Percentiles rank a stretch among this genome's conserved stretches.
phyloP scores from a whole-genome alignment of 106 monocot species.

The Dendrobium chrysotoxum region DNA sequence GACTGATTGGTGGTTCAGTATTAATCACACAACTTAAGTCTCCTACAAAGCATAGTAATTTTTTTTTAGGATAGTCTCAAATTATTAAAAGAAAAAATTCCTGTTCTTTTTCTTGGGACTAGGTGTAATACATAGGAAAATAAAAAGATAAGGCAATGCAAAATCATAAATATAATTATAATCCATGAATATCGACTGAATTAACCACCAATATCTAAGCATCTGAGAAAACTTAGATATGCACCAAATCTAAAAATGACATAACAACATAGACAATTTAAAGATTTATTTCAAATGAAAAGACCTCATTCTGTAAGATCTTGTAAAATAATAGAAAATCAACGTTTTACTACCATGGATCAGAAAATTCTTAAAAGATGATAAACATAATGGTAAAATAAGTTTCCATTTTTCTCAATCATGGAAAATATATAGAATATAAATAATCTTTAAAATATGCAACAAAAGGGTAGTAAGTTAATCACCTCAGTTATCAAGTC shows the following conservation, averaged over 20 bases:
- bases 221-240: not conserved
- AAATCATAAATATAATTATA: not conserved
- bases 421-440: not conserved
- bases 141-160: not conserved
- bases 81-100: not conserved
- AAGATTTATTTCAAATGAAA: not conserved
- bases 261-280: not conserved
- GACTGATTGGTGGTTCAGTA: not conserved
- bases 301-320: not conserved
- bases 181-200: not conserved
- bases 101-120: too few relatives aligned
- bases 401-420: not conserved
- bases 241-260: not conserved
- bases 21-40: not conserved
- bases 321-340: not conserved
- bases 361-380: not conserved
- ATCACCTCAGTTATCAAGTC: conserved; percentile 92
- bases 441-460: not conserved
- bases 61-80: not conserved
- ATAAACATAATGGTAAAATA: not conserved
- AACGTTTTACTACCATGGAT: not conserved
- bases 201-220: not conserved
- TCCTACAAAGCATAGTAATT: not conserved
- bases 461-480: not conserved
- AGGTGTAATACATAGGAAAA: too few relatives aligned